Percentiles rank a stretch among this genome's conserved stretches.
Evolutionary conservation across 2,329 filamentous ascomycete species (phyloP).

Genomic region (Beauveria medogensis): DNA sequence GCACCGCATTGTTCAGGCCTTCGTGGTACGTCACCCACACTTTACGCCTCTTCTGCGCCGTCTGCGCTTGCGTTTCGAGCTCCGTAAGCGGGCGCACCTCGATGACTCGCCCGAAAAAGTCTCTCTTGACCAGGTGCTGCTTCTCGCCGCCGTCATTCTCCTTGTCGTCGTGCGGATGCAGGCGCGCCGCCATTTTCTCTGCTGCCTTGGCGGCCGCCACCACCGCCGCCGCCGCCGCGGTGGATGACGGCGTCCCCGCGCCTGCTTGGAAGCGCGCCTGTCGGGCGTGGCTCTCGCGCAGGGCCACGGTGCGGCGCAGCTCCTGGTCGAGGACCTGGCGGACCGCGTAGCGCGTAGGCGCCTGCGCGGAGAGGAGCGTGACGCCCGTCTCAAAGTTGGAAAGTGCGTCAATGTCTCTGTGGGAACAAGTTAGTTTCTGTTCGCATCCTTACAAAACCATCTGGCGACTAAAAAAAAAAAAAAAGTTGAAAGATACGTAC

Average conservation of each 20-base stretch:
- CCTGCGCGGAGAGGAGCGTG: constrained; percentile 47
- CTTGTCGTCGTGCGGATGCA: constrained; percentile 23
- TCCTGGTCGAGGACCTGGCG: constrained; percentile 91
- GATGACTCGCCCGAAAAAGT: constrained; percentile 79
- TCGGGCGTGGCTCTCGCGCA: constrained; percentile 57
- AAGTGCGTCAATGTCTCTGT: constrained; percentile 65
- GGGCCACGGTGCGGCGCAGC: constrained; percentile 62
- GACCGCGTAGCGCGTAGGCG: constrained; percentile 82
- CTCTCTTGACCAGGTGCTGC: constrained; percentile 50
- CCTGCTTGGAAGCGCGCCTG: constrained; percentile 54
- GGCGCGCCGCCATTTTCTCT: constrained; percentile 28
- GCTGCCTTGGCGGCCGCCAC: constrained; percentile 19
- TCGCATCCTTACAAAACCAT: background rate
- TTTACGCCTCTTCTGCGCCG: constrained; percentile 42
- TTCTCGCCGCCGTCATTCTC: constrained; percentile 25
- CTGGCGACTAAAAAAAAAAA: too few species aligned
- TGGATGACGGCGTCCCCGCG: constrained; percentile 13
- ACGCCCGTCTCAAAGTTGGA: constrained; percentile 64
- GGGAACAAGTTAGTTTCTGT: background rate
- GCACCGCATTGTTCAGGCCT: constrained; percentile 84
- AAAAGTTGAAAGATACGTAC: constrained; percentile 38
- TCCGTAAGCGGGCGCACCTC: constrained; percentile 32
- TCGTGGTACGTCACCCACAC: constrained; percentile 89
- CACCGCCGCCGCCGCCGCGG: constrained; percentile 4
- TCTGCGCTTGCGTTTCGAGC: constrained; percentile 32